A percentile compares a stretch with the other conserved stretches of the same genome.
Conservation (phyloP, 495 filamentous ascomycete species). For the Lophiostoma macrostomum region DNA sequence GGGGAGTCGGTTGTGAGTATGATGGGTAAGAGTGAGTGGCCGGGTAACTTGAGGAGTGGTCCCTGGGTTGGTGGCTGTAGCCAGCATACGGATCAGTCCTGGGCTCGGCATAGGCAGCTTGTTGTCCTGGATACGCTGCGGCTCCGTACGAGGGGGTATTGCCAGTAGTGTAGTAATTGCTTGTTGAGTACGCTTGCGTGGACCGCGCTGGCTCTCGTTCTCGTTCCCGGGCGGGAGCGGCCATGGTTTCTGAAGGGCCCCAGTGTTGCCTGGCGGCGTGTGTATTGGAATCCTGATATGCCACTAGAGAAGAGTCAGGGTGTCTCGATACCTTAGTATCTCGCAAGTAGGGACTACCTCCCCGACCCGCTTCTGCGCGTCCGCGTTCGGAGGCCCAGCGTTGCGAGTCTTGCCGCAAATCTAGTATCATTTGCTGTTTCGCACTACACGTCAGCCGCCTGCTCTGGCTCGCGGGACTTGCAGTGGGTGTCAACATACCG, state of each 20-base stretch:
- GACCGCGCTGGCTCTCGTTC: background rate
- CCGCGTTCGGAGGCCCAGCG: constrained; percentile 68
- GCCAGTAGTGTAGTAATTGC: constrained; percentile 15
- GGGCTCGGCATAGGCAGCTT: background rate
- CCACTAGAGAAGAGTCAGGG: constrained; percentile 48
- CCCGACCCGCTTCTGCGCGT: constrained; percentile 31
- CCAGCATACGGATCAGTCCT: constrained; percentile 15
- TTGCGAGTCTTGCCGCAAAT: constrained; percentile 76
- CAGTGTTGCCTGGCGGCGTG: constrained; percentile 52
- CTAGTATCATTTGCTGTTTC: constrained; percentile 77
- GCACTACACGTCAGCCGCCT: constrained; percentile 5
- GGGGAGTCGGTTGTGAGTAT: constrained; percentile 1
- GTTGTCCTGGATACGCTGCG: background rate
- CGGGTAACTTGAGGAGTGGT: constrained; percentile 3
- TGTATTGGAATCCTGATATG: constrained; percentile 50
- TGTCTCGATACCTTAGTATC: constrained; percentile 42
- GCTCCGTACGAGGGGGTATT: background rate
- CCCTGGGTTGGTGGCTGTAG: constrained; percentile 10
- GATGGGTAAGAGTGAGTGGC: constrained; percentile 14
- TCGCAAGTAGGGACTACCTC: constrained; percentile 56
- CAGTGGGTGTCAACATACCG: constrained; percentile 55
- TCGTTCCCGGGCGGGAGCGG: background rate
- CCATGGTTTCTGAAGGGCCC: constrained; percentile 30
- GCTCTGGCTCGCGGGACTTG: background rate
- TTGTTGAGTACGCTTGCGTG: constrained; percentile 1